Conservation (phyloP, 2,329 filamentous ascomycete species). For the Eurotiales sp. region DNA sequence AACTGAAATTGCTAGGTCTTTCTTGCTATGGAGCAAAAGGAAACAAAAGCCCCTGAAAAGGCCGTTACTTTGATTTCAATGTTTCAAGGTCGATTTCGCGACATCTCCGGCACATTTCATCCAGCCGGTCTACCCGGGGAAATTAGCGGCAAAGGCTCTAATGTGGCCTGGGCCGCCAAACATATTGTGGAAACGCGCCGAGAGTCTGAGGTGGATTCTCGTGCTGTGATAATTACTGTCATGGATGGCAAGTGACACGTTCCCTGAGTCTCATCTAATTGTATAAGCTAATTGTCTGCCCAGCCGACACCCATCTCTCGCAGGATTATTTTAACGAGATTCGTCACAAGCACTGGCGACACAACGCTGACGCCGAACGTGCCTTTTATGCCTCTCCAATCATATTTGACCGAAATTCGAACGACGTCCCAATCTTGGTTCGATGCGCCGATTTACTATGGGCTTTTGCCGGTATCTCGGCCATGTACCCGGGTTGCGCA, state of each 20-base stretch:
- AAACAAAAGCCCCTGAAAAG: constrained; percentile 59
- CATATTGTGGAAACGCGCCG: constrained; percentile 24
- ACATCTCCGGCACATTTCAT: constrained; percentile 65
- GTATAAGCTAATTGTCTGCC: constrained; percentile 2
- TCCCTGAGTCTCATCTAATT: too few species aligned
- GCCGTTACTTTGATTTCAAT: constrained; percentile 59
- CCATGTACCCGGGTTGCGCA: constrained; percentile 60
- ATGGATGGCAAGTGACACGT: constrained; percentile 61
- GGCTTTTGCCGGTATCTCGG: constrained; percentile 67
- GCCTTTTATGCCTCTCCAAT: constrained; percentile 68
- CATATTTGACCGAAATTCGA: constrained; percentile 70
- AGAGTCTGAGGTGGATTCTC: constrained; percentile 32
- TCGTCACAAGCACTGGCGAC: constrained; percentile 58
- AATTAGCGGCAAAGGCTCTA: constrained; percentile 70
- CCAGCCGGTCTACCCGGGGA: constrained; percentile 64
- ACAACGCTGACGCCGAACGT: constrained; percentile 39
- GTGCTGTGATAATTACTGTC: constrained; percentile 61
- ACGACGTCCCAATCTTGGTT: constrained; percentile 63
- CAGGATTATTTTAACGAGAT: constrained; percentile 65
- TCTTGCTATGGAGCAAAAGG: constrained; percentile 69
- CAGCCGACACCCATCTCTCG: constrained; percentile 58
- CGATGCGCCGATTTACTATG: constrained; percentile 70
- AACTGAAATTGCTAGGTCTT: constrained; percentile 52
- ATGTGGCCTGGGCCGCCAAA: constrained; percentile 64
- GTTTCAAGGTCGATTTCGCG: constrained; percentile 62